Evolutionary conservation across 345 rosid genomes (phyloP).

Genomic region (Chamaenerion angustifolium): DNA sequence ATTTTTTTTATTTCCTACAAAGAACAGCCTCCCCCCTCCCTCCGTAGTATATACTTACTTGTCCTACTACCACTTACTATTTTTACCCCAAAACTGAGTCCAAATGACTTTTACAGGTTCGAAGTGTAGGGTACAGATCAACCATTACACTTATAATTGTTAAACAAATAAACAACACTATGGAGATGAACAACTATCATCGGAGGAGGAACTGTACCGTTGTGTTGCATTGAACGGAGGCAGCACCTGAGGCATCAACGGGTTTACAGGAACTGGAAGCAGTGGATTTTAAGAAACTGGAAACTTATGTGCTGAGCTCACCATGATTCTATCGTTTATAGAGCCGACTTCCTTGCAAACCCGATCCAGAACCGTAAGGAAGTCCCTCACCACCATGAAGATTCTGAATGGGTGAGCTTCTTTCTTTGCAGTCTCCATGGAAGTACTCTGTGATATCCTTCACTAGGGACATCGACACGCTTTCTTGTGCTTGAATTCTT

Average conservation of each 20-base stretch:
- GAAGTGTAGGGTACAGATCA: no score
- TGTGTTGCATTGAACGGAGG: slow-evolving; percentile 28
- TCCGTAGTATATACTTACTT: slow-evolving; percentile 15
- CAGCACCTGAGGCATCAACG: slow-evolving; percentile 31
- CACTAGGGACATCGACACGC: slow-evolving; percentile 68
- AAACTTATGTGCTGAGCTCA: slow-evolving; percentile 74
- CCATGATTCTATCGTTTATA: slow-evolving; percentile 71
- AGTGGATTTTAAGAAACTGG: slow-evolving; percentile 72
- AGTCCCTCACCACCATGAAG: slow-evolving; percentile 94
- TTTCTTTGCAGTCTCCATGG: slow-evolving; percentile 95
- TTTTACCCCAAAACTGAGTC: no score
- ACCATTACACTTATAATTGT: no score
- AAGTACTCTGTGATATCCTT: slow-evolving; percentile 97
- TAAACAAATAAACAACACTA: slow-evolving; percentile 10
- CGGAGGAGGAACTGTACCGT: slow-evolving; percentile 13
- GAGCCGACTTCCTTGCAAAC: slow-evolving; percentile 93
- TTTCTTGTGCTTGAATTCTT: slow-evolving; percentile 86
- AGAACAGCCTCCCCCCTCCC: slow-evolving; percentile 8
- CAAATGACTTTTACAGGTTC: slow-evolving; percentile 29
- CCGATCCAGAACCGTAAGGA: slow-evolving; percentile 66
- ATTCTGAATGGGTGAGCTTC: slow-evolving; percentile 98
- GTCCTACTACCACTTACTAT: no score
- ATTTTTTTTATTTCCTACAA: slow-evolving; percentile 10
- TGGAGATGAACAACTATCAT: slow-evolving; percentile 37
- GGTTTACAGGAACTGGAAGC: slow-evolving; percentile 15